Evolutionary conservation across 352 stramenopile genomes (phyloP).

Genomic region (Pythium scleroteichum): DNA sequence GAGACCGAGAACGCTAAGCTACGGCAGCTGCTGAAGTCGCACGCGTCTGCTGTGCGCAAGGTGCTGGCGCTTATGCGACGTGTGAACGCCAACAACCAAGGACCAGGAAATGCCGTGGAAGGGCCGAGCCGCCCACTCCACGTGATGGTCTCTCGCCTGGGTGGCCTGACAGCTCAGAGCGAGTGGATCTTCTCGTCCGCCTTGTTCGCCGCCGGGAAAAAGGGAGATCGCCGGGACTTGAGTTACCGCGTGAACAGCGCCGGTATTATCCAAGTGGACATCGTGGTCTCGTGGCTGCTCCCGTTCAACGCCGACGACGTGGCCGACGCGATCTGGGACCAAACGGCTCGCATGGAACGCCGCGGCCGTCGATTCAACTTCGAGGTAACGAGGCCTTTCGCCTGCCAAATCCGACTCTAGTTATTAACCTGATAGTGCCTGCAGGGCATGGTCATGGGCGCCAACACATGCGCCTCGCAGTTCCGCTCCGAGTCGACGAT

Average conservation of each 20-base stretch:
- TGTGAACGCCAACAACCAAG: not conserved
- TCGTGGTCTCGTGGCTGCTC: not conserved
- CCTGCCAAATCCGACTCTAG: no score
- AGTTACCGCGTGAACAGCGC: not conserved
- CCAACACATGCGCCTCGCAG: no score
- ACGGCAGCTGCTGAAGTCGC: not conserved
- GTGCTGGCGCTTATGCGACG: not conserved
- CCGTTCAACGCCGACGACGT: not conserved
- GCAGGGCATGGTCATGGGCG: no score
- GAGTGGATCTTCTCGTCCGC: not conserved
- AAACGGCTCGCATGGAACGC: not conserved
- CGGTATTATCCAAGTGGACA: not conserved
- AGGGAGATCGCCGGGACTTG: not conserved
- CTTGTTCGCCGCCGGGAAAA: not conserved
- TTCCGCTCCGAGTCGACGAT: no score
- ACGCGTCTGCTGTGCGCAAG: not conserved
- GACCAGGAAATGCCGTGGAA: no score
- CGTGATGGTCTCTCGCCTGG: not conserved
- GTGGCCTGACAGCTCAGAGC: not conserved
- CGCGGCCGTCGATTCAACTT: not conserved
- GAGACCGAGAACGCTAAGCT: not conserved
- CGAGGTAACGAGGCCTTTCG: not conserved
- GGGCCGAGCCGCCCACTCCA: no score
- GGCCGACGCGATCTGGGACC: not conserved
- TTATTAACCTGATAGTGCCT: no score